Evolutionary conservation across 441 rosid species (phyloP).

Genomic region (Pelargonium cotyledonis): DNA sequence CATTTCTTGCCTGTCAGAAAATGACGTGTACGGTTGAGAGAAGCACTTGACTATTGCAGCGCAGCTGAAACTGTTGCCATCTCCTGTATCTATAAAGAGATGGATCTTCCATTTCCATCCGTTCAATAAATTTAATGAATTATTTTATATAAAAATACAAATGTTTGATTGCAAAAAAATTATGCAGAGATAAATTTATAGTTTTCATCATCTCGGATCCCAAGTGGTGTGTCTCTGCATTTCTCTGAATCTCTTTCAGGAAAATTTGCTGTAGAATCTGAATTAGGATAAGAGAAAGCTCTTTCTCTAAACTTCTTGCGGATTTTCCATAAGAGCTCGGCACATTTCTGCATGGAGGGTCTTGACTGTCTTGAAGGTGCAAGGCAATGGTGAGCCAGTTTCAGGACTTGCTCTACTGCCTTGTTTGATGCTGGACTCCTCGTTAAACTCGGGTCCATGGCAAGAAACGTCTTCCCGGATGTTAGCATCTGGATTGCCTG

Average conservation of each 20-base stretch:
- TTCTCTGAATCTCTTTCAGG: slow-evolving; percentile 31
- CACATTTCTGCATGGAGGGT: slow-evolving; percentile 72
- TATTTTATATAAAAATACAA: too few relatives aligned
- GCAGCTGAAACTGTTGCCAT: not conserved
- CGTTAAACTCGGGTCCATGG: slow-evolving; percentile 63
- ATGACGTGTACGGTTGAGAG: slow-evolving; percentile 3
- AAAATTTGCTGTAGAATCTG: slow-evolving; percentile 34
- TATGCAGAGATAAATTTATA: slow-evolving; percentile 43
- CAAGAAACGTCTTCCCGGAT: slow-evolving; percentile 49
- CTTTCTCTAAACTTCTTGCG: slow-evolving; percentile 51
- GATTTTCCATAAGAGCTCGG: slow-evolving; percentile 61
- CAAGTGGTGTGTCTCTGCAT: slow-evolving; percentile 31
- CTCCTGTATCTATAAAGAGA: not conserved
- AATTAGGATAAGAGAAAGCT: slow-evolving; percentile 21
- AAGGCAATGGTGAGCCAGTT: slow-evolving; percentile 60
- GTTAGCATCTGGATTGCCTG: slow-evolving; percentile 71
- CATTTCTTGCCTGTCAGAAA: not conserved
- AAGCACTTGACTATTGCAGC: not conserved
- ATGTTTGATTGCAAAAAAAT: not conserved
- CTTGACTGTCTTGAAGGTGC: slow-evolving; percentile 46
- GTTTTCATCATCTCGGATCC: slow-evolving; percentile 38
- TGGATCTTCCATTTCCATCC: not conserved
- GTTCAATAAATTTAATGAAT: too few relatives aligned
- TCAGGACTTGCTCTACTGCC: slow-evolving; percentile 52
- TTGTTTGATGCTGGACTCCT: slow-evolving; percentile 55